phyloP scores from a whole-genome alignment of 2,329 filamentous ascomycete genomes.

The Claviceps capensis region DNA sequence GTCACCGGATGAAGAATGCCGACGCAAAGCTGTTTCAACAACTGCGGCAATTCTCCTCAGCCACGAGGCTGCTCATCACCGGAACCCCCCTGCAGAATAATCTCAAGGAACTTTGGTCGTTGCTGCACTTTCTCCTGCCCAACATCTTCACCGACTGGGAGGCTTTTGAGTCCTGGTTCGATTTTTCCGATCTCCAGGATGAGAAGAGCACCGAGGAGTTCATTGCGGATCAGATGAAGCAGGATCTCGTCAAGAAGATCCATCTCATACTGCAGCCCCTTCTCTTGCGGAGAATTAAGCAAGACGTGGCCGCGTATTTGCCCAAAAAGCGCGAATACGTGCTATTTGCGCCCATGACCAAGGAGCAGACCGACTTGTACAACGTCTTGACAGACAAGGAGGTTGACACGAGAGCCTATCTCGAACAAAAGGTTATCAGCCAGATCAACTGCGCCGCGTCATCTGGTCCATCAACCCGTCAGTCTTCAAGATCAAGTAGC shows the following conservation, averaged over 20 bases:
- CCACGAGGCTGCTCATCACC: constrained; percentile 82
- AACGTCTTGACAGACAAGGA: constrained; percentile 45
- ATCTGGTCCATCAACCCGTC: constrained; percentile 18
- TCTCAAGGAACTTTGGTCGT: constrained; percentile 83
- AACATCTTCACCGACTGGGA: constrained; percentile 89
- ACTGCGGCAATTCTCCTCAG: constrained; percentile 75
- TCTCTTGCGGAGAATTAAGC: constrained; percentile 75
- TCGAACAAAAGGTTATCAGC: constrained; percentile 68
- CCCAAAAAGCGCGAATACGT: constrained; percentile 96
- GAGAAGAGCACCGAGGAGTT: constrained; percentile 67
- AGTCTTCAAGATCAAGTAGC: constrained; percentile 27
- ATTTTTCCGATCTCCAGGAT: constrained; percentile 85
- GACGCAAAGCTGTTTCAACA: constrained; percentile 86
- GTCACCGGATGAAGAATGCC: constrained; percentile 93
- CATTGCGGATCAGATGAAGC: constrained; percentile 56
- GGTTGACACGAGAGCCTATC: constrained; percentile 53
- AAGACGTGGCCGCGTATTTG: constrained; percentile 81
- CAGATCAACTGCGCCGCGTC: constrained; percentile 30
- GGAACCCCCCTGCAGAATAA: constrained; percentile 95
- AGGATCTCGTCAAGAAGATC: constrained; percentile 52
- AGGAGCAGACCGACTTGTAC: constrained; percentile 84
- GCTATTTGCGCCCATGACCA: constrained; percentile 80
- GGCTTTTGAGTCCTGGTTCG: constrained; percentile 91
- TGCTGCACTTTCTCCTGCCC: constrained; percentile 85
- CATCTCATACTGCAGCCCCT: constrained; percentile 90